Conservation (phyloP, 345 rosid species). For the Syzygium aqueum region DNA sequence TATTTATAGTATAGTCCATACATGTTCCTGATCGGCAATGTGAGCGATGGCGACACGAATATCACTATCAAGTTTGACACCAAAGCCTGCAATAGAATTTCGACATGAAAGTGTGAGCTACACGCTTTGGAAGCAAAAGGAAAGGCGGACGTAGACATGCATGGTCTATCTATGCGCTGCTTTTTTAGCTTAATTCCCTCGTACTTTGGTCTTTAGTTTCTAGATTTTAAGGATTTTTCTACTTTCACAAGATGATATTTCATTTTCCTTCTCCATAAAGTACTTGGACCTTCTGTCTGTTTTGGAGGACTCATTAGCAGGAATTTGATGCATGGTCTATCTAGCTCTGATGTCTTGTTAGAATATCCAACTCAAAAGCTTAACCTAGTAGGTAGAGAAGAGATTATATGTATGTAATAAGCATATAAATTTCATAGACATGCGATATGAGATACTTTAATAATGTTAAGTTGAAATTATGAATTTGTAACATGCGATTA, state of each 20-base stretch:
- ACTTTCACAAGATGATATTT: background rate
- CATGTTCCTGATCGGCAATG: background rate
- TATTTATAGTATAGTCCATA: background rate
- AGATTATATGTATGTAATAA: background rate
- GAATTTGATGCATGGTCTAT: background rate
- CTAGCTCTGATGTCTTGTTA: rapidly evolving
- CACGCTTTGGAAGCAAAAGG: background rate
- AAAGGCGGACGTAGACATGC: background rate
- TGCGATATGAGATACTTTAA: background rate
- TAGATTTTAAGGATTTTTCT: background rate
- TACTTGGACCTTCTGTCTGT: background rate
- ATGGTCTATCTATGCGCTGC: background rate
- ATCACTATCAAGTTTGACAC: background rate
- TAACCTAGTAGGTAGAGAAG: background rate
- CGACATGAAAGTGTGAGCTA: background rate
- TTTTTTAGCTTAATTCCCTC: background rate
- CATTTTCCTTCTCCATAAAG: background rate
- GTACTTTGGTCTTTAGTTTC: background rate
- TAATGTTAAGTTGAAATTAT: background rate
- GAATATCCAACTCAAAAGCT: background rate
- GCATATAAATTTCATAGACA: background rate
- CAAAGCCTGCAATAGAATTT: background rate
- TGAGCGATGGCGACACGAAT: background rate
- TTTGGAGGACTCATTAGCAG: background rate
- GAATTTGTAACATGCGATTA: background rate